phyloP scores from a whole-genome alignment of 208 protist genomes.

The Blechomonas ayalai region DNA sequence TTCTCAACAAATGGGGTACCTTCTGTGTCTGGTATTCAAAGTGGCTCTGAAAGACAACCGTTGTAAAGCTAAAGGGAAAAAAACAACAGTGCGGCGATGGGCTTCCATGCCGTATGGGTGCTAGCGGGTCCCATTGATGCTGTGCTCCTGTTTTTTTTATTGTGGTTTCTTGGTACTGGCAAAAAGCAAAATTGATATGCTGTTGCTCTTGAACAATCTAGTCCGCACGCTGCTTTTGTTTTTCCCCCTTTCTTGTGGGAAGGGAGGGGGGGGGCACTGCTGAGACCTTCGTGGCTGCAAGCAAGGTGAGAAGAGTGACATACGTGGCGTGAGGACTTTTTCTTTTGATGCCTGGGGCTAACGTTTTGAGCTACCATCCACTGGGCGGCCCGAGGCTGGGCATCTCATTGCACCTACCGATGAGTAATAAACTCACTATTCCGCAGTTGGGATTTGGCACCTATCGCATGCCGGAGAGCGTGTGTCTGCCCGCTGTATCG shows the following conservation, averaged over 20 bases:
- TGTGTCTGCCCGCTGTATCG: conserved; percentile 36
- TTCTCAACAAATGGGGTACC: too few relatives aligned
- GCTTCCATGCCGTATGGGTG: too few relatives aligned
- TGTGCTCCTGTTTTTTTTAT: background rate
- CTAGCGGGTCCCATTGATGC: background rate
- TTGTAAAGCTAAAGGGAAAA: too few relatives aligned
- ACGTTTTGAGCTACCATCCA: conserved; percentile 22
- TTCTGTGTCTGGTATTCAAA: too few relatives aligned
- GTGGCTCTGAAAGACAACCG: too few relatives aligned
- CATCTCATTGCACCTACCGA: conserved; percentile 13
- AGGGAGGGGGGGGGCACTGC: too few relatives aligned
- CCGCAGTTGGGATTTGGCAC: conserved; percentile 88
- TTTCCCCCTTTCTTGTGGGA: too few relatives aligned
- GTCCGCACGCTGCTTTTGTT: conserved; percentile 15
- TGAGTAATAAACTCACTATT: conserved; percentile 53
- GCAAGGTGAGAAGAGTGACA: background rate
- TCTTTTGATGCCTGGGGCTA: conserved; percentile 15
- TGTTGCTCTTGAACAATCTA: too few relatives aligned
- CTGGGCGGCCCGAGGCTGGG: conserved; percentile 27
- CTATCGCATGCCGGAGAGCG: conserved; percentile 47
- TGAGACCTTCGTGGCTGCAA: background rate
- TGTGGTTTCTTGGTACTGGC: background rate
- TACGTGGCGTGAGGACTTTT: background rate
- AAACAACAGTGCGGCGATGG: too few relatives aligned
- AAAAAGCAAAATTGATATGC: too few relatives aligned